phyloP scores from a whole-genome alignment of 805 yeast species.

The Suhomyces emberorum region DNA sequence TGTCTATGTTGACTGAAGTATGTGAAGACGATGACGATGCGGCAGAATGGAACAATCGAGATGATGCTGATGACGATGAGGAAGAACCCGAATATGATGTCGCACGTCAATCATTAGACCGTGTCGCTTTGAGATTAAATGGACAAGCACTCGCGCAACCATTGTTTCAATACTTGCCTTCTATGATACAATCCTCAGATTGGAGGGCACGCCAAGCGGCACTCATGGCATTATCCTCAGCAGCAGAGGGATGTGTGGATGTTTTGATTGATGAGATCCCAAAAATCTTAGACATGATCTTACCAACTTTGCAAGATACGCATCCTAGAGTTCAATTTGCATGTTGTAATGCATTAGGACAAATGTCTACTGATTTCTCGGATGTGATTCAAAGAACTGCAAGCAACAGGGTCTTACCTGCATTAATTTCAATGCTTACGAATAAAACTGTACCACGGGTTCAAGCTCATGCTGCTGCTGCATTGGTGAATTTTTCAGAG shows the following conservation, averaged over 20 bases:
- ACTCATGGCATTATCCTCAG: conserved; percentile 91
- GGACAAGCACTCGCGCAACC: conserved; percentile 85
- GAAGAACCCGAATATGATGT: conserved; percentile 85
- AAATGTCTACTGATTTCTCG: conserved; percentile 94
- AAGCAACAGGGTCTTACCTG: conserved; percentile 80
- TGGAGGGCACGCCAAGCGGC: conserved; percentile 99
- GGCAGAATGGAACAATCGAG: conserved; percentile 80
- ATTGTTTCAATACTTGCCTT: conserved; percentile 80
- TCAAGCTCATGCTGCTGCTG: conserved; percentile 98
- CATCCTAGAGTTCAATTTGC: conserved; percentile 97
- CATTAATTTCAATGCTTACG: conserved; percentile 76
- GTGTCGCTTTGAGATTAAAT: conserved; percentile 78
- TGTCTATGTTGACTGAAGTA: conserved; percentile 88
- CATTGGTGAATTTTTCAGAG: conserved; percentile 91
- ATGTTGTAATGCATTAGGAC: conserved; percentile 95
- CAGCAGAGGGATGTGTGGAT: conserved; percentile 96
- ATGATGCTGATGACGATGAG: conserved; percentile 71
- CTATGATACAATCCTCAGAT: conserved; percentile 66
- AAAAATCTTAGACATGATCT: conserved; percentile 74
- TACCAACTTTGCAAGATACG: conserved; percentile 79
- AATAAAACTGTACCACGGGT: conserved; percentile 80
- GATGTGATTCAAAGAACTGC: conserved; percentile 79
- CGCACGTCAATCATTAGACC: conserved; percentile 91
- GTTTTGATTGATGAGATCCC: conserved; percentile 80
- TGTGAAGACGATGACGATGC: conserved; percentile 85